Evolutionary conservation across 2,329 filamentous ascomycete genomes (phyloP).

Genomic region (Monosporascus sp.): DNA sequence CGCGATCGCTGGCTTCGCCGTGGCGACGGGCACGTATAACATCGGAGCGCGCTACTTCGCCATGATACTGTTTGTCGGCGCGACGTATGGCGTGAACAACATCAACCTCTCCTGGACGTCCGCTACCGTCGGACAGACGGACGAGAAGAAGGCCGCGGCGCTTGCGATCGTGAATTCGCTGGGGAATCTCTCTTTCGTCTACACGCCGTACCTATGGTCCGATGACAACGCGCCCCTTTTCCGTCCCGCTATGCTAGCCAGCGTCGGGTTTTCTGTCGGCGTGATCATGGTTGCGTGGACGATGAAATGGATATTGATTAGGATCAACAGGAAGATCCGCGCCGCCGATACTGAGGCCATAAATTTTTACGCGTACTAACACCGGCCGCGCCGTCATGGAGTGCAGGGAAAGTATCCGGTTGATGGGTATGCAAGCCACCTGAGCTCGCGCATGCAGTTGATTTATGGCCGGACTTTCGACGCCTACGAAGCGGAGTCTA

Average conservation of each 20-base stretch:
- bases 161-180: constrained; percentile 30
- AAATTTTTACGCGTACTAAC: neutral
- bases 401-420: too few relatives aligned
- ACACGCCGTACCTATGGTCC: constrained; percentile 34
- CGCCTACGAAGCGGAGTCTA: too few relatives aligned
- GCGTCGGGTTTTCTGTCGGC: constrained; percentile 23
- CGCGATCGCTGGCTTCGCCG: constrained; percentile 29
- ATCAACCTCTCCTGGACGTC: constrained; percentile 40
- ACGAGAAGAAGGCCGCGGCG: constrained; percentile 41
- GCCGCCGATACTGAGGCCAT: neutral
- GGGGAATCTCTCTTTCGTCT: constrained; percentile 32
- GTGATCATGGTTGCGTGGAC: constrained; percentile 20
- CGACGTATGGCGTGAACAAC: constrained; percentile 35
- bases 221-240: constrained; percentile 27
- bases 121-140: constrained; percentile 35
- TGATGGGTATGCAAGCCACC: too few relatives aligned
- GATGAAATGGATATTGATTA: constrained; percentile 24
- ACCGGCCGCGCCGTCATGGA: neutral
- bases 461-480: too few relatives aligned
- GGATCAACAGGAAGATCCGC: constrained; percentile 20
- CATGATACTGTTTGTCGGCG: constrained; percentile 34
- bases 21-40: constrained; percentile 19
- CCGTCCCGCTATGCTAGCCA: constrained; percentile 25
- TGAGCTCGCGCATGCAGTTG: too few relatives aligned
- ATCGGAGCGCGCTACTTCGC: constrained; percentile 23